phyloP scores from a whole-genome alignment of 306 rosid genomes.

The Rosa multiflora region DNA sequence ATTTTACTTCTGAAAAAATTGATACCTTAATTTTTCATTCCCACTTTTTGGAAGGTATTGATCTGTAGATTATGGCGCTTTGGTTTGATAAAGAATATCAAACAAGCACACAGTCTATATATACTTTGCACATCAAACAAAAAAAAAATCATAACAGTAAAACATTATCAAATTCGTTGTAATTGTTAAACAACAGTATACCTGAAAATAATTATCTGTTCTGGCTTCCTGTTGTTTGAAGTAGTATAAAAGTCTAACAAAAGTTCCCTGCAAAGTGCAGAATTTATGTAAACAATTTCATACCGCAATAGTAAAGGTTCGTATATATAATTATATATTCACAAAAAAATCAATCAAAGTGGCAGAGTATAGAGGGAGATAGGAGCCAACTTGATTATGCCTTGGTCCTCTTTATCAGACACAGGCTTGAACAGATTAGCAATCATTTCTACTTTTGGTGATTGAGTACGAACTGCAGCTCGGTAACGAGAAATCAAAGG shows the following conservation, averaged over 20 bases:
- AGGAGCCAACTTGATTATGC: too few relatives aligned
- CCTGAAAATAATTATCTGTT: slow-evolving; percentile 58
- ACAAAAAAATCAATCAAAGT: neutral
- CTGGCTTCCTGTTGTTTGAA: slow-evolving; percentile 65
- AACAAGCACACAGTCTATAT: too few relatives aligned
- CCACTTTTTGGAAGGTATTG: too few relatives aligned
- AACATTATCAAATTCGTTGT: too few relatives aligned
- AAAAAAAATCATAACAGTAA: too few relatives aligned
- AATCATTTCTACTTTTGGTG: slow-evolving; percentile 80
- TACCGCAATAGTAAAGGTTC: neutral
- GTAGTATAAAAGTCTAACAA: slow-evolving; percentile 62
- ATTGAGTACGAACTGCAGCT: slow-evolving; percentile 82
- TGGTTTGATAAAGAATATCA: too few relatives aligned
- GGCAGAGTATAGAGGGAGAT: too few relatives aligned
- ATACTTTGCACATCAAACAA: neutral
- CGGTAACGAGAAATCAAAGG: slow-evolving; percentile 79
- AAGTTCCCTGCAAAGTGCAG: slow-evolving; percentile 32
- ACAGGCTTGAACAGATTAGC: slow-evolving; percentile 69
- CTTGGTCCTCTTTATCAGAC: slow-evolving; percentile 49
- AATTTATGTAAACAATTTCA: neutral
- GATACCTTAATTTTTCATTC: too few relatives aligned
- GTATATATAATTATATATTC: slow-evolving; percentile 55
- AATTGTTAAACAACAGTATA: neutral
- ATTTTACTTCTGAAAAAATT: too few relatives aligned
- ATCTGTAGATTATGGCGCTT: too few relatives aligned